Evolutionary conservation across 108 stramenopile species (phyloP).

Genomic region (Nannochloropsis gaditana): DNA sequence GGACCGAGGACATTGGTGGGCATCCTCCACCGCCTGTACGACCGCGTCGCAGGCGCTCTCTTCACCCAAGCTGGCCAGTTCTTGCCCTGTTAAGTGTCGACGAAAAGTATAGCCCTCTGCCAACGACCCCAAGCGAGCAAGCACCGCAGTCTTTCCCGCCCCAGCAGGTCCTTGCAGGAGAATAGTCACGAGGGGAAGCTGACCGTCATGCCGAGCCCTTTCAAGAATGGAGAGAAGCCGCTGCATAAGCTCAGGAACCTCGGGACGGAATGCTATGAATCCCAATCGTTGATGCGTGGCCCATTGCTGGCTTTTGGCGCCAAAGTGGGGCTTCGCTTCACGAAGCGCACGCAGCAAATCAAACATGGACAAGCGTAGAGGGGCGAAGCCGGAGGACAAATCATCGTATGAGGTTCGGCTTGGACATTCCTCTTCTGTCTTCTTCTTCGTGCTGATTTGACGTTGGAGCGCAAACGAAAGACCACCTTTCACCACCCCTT

Average conservation of each 20-base stretch:
- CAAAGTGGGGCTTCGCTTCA: slow-evolving; percentile 13
- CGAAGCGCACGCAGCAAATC: slow-evolving; percentile 7
- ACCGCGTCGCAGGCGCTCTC: not conserved
- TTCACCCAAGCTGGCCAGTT: not conserved
- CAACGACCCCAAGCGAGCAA: not conserved
- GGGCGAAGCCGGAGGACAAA: not conserved
- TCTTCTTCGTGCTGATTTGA: not conserved
- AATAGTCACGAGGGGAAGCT: not conserved
- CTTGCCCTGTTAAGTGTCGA: not conserved
- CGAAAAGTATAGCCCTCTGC: not conserved
- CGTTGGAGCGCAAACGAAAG: not conserved
- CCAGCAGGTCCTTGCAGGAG: slow-evolving; percentile 2
- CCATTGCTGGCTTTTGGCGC: slow-evolving; percentile 6
- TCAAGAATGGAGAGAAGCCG: not conserved
- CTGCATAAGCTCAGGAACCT: not conserved
- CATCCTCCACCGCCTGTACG: not conserved
- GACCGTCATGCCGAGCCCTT: not conserved
- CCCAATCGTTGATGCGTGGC: slow-evolving; percentile 16
- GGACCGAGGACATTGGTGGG: not conserved
- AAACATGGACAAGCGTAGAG: not conserved
- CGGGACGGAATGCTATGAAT: not conserved
- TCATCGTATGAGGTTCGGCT: not conserved
- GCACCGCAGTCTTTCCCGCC: not conserved
- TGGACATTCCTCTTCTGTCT: not conserved
- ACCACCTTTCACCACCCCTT: slow-evolving; percentile 18